A percentile compares a stretch with the other conserved stretches of the same genome.
phyloP scores from a whole-genome alignment of 169 alveolate species.

The Amoebophrya sp. region DNA sequence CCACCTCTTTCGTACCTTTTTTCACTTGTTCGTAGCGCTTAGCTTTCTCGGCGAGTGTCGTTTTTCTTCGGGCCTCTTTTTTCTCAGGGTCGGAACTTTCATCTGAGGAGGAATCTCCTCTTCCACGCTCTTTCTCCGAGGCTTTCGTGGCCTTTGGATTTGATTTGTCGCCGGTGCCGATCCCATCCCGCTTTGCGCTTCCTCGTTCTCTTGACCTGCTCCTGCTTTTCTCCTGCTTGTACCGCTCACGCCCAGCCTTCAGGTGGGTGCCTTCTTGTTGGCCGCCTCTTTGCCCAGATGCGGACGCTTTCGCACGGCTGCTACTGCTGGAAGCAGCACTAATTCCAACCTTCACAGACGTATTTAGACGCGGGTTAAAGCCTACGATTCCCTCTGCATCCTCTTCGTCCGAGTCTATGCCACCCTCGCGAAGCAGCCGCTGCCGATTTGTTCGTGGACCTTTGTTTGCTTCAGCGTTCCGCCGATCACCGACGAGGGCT shows the following conservation, averaged over 20 bases:
- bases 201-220: too few relatives aligned
- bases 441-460: background rate
- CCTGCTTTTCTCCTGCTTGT: too few relatives aligned
- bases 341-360: background rate
- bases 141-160: too few relatives aligned
- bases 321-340: too few relatives aligned
- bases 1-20: too few relatives aligned
- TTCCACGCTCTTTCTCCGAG: background rate
- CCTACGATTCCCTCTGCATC: background rate
- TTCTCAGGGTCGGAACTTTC: background rate
- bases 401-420: background rate
- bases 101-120: background rate
- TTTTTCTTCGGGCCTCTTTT: background rate
- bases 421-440: background rate
- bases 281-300: too few relatives aligned
- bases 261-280: too few relatives aligned
- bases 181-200: too few relatives aligned
- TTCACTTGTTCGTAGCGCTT: background rate
- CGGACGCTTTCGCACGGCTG: too few relatives aligned
- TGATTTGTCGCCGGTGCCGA: background rate
- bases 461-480: background rate
- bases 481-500: background rate
- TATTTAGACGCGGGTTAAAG: background rate
- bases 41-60: background rate
- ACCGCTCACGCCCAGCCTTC: too few relatives aligned